Evolutionary conservation across 176 grass and related monocot species (phyloP).

Genomic region (Oryza glumipatula): DNA sequence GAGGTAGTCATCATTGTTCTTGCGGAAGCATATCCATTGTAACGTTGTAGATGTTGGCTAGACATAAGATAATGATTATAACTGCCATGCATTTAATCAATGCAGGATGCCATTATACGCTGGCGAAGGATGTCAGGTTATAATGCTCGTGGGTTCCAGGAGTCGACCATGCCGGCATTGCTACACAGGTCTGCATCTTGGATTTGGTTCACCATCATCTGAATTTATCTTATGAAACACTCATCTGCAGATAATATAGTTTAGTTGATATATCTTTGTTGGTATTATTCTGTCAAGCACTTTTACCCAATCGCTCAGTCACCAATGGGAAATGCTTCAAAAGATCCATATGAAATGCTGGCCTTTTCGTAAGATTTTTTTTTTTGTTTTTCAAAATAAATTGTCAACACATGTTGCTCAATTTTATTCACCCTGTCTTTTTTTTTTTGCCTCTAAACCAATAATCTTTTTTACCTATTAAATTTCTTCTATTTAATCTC

Average conservation of each 20-base stretch:
- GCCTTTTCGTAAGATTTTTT: neutral
- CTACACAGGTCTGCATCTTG: constrained; percentile 54
- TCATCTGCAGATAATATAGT: neutral
- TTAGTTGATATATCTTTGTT: neutral
- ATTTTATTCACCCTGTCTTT: neutral
- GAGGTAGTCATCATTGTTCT: constrained; percentile 36
- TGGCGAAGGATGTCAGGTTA: constrained; percentile 70
- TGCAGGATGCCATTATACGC: constrained; percentile 58
- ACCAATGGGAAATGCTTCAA: neutral
- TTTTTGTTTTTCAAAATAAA: neutral
- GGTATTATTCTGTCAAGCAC: neutral
- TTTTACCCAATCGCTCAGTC: neutral
- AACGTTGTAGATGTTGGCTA: neutral
- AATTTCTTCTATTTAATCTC: neutral
- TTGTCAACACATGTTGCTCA: neutral
- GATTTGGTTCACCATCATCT: neutral
- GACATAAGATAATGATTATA: neutral
- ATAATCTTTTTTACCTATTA: neutral
- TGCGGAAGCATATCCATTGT: neutral
- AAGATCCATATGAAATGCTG: neutral
- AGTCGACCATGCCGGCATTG: constrained; percentile 70
- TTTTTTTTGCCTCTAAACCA: neutral
- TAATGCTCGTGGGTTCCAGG: constrained; percentile 61
- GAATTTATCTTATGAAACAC: neutral
- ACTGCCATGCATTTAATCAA: neutral